Conservation (phyloP, 1,284 basidiomycete species). For the Ustilago crameri region DNA sequence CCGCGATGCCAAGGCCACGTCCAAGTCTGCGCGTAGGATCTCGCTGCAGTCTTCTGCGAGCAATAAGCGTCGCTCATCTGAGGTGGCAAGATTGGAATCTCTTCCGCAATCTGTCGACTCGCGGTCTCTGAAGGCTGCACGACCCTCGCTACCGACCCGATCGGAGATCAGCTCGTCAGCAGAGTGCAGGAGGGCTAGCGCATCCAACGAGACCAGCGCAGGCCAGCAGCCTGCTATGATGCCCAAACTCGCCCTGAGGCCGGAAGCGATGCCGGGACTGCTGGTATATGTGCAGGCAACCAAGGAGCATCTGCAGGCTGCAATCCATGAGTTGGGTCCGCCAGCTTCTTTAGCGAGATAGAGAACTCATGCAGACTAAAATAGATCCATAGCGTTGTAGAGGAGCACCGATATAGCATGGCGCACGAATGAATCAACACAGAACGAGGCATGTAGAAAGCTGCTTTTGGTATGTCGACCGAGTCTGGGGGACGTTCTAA, state of each 20-base stretch:
- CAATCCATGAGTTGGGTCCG: slow-evolving; percentile 28
- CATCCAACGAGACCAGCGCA: slow-evolving; percentile 17
- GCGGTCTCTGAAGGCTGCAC: neutral
- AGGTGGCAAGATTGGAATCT: neutral
- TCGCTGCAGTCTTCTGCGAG: slow-evolving; percentile 11
- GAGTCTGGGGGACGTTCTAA: no score
- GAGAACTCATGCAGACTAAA: neutral
- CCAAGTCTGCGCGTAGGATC: slow-evolving; percentile 11
- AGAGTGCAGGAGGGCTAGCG: slow-evolving; percentile 13
- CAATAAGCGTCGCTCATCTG: no score
- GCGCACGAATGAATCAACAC: no score
- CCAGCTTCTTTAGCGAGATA: neutral
- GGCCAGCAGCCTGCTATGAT: slow-evolving; percentile 8
- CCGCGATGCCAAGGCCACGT: slow-evolving; percentile 1
- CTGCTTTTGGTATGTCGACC: no score
- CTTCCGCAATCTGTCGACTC: neutral
- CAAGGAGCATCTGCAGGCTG: slow-evolving; percentile 42
- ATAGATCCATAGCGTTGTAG: neutral
- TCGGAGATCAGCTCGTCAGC: no score
- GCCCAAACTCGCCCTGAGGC: slow-evolving; percentile 47
- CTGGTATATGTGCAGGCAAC: slow-evolving; percentile 55
- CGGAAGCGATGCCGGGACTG: slow-evolving; percentile 55
- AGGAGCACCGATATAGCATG: no score
- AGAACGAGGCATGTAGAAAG: no score
- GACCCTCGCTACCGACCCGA: neutral